Base-by-base conservation (phyloP, 768 basidiomycete species). In the Auricularia sp. region DNA sequence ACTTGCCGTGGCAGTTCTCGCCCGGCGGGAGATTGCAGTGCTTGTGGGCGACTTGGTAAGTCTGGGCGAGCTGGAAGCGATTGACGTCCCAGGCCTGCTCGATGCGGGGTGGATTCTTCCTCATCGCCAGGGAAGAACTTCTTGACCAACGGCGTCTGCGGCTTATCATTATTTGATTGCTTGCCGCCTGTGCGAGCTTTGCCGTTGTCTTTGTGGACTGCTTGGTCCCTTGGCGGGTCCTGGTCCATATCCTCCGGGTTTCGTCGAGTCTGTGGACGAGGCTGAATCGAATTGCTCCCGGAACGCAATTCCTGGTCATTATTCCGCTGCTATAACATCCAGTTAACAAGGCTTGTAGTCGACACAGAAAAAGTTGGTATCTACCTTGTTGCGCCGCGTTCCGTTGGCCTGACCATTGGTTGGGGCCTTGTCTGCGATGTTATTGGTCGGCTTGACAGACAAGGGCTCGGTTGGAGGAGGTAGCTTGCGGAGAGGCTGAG, bases 61-160 rank as follows among this genome's bases (percentile, higher is more conserved):
- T 29, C 29, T 29, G 29, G 29, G 29, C 29, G 29, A 29, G 29
- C 29, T 29, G 29, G 29, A 29, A 29, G 29, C 29, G 29, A 29
- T 3, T 29, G 29, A 29, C 29, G 29, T 29, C 29, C 29, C 29
- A 33, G 6, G 53, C 43, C 65, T 21, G 56, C 44, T 16, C 36
- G 71, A 72, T 62, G 71, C 69, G 36, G 80, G 78, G 68, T 83
- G 29, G 65, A 79, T 42, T 90, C 88, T 21, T 90, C 88, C 23
- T 92, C 90, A 61, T 92, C 90, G 1, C 82, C 84, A 23, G 91
- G 91, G 71, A 94, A 94, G 75, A 93, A 93, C 69, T 80, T 82
- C 72, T 87, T 88, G 59, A 94, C 77, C 8, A 64, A 61, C 29
- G 47, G 10, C 34, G 34, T 63, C 47, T 10, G 43, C 11, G 47